Evolutionary conservation across 169 alveolate species (phyloP), one percentile per base, ranked within the genome.

Genomic region (Plasmodium cynomolgi): DNA sequence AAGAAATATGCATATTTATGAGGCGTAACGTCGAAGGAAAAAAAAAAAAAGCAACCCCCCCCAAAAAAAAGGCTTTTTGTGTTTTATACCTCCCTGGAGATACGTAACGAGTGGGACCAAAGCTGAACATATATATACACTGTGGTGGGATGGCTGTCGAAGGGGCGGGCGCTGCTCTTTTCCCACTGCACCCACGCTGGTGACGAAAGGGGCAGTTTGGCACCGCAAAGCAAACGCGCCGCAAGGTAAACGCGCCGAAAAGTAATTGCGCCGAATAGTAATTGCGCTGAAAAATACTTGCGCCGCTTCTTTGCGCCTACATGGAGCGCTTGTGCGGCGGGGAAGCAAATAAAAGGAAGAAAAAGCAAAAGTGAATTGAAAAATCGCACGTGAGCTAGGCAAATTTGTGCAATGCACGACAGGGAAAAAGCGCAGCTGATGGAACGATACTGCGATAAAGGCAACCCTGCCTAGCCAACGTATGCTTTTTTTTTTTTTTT

Each of bases 161-260:
- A n/a, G 33, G 75, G 31, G 39, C 34, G n/a, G 6, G 31, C n/a
- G 31, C 77, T 58, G 6, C 29, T 23, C 37, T 26, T 26, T 26
- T 26, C 20, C 77, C 31, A 6, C 37, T 29, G 31, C 0, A 68
- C 31, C 37, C 37, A 68, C 37, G 37, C 11, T 68, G 37, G 41
- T 68, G 77, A 68, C 39, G 37, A 68, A 68, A 68, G 77, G 77
- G 77, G n/a, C 77, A 68, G 7, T 68, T 68, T 68, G 31, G n/a
- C 37, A 33, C 77, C 17, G 15, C 62, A 13, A 50, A 47, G 58
- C 6, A 47, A 47, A 47, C 58, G 58, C 58, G 6, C 58, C 58
- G 58, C n/a, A 47, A 47, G 13, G 8, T 6, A 37, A 37, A 37
- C 8, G 44, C 44, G 44, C 8, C 8, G 44, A 37, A 37, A 37